Conservation (phyloP, 2,329 filamentous ascomycete genomes). For the Trichoderma gracile region DNA sequence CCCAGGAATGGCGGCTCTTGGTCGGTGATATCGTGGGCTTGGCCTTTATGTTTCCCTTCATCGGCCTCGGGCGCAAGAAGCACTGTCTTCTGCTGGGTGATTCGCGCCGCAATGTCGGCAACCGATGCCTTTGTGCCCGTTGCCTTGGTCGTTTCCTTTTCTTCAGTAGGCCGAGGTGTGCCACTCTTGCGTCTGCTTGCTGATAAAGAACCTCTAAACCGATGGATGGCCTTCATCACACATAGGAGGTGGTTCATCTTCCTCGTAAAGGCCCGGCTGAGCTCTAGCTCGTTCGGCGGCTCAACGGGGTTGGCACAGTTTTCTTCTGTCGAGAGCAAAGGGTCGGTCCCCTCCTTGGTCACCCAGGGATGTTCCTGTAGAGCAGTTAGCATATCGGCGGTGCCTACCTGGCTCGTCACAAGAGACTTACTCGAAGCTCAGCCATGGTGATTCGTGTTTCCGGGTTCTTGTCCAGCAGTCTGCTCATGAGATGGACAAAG, state of each 20-base stretch:
- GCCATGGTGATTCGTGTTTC: conserved; percentile 79
- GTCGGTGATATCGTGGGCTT: conserved; percentile 62
- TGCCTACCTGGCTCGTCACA: background rate
- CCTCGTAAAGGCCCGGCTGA: conserved; percentile 85
- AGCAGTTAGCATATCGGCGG: conserved; percentile 23
- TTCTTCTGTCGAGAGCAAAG: conserved; percentile 76
- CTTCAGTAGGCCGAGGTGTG: conserved; percentile 7
- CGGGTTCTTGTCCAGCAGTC: conserved; percentile 82
- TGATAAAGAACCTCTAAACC: conserved; percentile 80
- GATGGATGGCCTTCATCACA: conserved; percentile 88
- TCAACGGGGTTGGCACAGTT: conserved; percentile 82
- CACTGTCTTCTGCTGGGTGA: conserved; percentile 47
- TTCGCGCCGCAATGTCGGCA: conserved; percentile 52
- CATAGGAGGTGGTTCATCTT: conserved; percentile 85
- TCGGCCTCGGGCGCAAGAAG: conserved; percentile 37
- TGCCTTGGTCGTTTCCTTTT: conserved; percentile 22
- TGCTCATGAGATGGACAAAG: conserved; percentile 73
- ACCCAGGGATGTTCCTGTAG: conserved; percentile 88
- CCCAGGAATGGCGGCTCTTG: conserved; percentile 68
- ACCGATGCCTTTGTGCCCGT: conserved; percentile 42
- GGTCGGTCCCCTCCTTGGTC: conserved; percentile 75
- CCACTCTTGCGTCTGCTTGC: conserved; percentile 34
- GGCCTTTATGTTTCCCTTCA: conserved; percentile 47
- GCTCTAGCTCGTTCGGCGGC: conserved; percentile 83
- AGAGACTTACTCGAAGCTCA: conserved; percentile 70